Base-by-base conservation (phyloP, 345 rosid genomes). In the Hibiscus tridactylites region DNA sequence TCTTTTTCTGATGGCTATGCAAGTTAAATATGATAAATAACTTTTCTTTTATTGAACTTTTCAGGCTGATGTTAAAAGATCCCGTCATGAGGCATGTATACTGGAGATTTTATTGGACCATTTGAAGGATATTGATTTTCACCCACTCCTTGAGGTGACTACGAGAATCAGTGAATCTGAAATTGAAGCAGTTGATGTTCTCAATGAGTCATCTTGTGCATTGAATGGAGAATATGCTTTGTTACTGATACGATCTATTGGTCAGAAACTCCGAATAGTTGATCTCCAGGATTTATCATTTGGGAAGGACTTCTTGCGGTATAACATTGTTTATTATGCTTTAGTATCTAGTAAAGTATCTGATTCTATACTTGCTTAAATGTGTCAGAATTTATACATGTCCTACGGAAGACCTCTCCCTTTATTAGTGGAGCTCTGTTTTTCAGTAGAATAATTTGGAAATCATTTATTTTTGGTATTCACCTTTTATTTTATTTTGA, bases 291-390 rank as follows among this genome's bases (percentile, higher is more conserved):
- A 82, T 71, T 57, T 78, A 3, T 78, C 87, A 69, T 86, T 87
- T 56, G 96, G 88, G 75, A 86, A 81, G 74, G 88, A 76, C 82
- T 87, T 91, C 77, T 82, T 90, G 80, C 80, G 87, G 96, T 91
- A 88, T 39, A 57, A 17, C 61, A 61, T 19, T 76, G 47, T 75
- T 75, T 77, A 54, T 65, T 76, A 68, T 67, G 28, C 68, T 26
- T 68, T 68, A 50, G 21, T 39, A 15, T 61, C 33, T n/a, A 73
- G 49, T 61, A 61, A 56, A 58, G n/a, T 67, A 16, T 72, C 42
- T 17, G 11, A 65, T 64, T 37, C 61, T 24, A 11, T 26, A 28
- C 16, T 60, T 63, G 10, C 74, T 28, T 39, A 11, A 70, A 56
- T 24, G 31, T 28, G 31, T 58, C 15, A 35, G 53, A 57, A 19